Base-by-base conservation (phyloP, 2,329 filamentous ascomycete genomes). In the Dothideomycetes sp. region DNA sequence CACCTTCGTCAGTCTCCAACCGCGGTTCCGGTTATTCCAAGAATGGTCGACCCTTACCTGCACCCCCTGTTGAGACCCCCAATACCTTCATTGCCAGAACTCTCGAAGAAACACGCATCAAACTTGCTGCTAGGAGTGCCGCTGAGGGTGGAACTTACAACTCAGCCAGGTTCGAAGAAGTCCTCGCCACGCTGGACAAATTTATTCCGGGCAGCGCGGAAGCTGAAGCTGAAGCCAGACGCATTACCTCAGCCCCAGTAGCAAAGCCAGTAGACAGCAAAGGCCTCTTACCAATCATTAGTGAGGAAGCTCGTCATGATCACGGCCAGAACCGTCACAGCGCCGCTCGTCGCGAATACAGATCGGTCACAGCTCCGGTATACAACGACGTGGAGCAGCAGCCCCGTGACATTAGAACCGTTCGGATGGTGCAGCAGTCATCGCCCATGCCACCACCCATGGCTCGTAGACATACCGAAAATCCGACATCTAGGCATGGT, bases 101-200 rank as follows among this genome's bases (percentile, higher is more conserved):
- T 41, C 56, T 80, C 24, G 65, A 67, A 5, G 74, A 79, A 51
- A 75, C 72, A 8, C 69, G 75, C 15, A 67, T 69, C 27, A 71
- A 72, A 45, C 64, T 80, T 19, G 67, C 73, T 24, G 66, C 69
- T 3, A 66, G 70, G 37, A 64, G 66, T 16, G 65, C 60, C 17
- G 67, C 65, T 51, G 50, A 65, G 51, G 49, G n/a, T n/a, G 62
- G 39, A 19, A 33, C 36, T 50, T 48, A 66, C 50, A 54, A 62
- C 58, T 57, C 69, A 45, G 61, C 63, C 4, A 70, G 76, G 43
- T 64, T 79, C 31, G 67, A 73, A 22, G 70, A 76, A 34, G 69
- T 82, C 17, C 71, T 82, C 34, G 67, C 67, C 36, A 55, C 58
- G 45, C 49, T 60, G 9, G 57, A 60, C 34, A 53, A 49, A 31